Conservation (phyloP, 306 rosid genomes). For the Benincasa hispida region DNA sequence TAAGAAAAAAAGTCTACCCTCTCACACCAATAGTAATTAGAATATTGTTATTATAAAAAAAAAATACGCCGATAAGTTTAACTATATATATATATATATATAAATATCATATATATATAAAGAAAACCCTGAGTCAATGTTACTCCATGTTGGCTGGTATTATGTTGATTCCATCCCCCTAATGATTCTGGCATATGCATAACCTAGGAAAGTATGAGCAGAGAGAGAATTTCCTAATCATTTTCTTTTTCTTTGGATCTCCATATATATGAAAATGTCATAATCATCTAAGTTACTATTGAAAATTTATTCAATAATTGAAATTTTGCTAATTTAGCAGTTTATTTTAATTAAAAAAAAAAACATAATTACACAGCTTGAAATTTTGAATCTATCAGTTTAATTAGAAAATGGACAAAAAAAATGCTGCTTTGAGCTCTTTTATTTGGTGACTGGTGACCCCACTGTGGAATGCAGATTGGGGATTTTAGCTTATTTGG, state of each 20-base stretch:
- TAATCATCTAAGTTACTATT: neutral
- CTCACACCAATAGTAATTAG: neutral
- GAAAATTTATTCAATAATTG: neutral
- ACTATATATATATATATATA: too few relatives aligned
- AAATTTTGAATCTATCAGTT: neutral
- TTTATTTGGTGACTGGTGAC: neutral
- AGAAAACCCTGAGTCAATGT: neutral
- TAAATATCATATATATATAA: too few relatives aligned
- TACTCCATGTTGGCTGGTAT: slow-evolving; percentile 3
- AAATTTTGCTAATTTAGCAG: neutral
- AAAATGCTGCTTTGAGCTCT: neutral
- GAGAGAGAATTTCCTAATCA: neutral
- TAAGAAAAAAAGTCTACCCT: neutral
- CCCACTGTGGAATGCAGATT: neutral
- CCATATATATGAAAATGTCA: neutral
- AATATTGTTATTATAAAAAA: neutral
- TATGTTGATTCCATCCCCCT: neutral
- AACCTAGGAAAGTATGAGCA: neutral
- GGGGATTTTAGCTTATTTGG: neutral
- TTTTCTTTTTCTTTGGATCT: neutral
- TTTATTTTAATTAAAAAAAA: too few relatives aligned
- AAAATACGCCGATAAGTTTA: too few relatives aligned
- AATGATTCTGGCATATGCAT: slow-evolving; percentile 2
- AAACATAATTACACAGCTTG: neutral
- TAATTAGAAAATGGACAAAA: neutral